phyloP scores from a whole-genome alignment of 257 asterid genomes.

The Euphrasia confusa region DNA sequence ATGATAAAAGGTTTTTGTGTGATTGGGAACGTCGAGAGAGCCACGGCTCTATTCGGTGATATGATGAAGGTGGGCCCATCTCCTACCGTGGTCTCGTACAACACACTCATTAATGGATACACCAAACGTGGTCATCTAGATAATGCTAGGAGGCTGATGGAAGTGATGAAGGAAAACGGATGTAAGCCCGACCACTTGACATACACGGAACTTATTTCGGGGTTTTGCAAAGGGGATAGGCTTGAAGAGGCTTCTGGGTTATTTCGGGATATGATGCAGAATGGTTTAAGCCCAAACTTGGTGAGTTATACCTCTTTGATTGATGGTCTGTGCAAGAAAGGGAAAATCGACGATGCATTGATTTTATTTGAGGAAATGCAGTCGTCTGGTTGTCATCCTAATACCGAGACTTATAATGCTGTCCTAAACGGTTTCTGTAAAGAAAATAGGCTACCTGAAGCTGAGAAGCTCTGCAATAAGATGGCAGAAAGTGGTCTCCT shows the following conservation, averaged over 20 bases:
- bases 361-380: slow-evolving; percentile 50
- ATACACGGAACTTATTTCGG: slow-evolving; percentile 73
- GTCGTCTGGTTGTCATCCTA: slow-evolving; percentile 49
- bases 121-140: slow-evolving; percentile 41
- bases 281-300: slow-evolving; percentile 69
- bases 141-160: slow-evolving; percentile 75
- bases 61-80: slow-evolving; percentile 70
- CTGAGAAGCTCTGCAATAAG: slow-evolving; percentile 45
- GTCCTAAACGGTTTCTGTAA: slow-evolving; percentile 66
- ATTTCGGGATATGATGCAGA: slow-evolving; percentile 67
- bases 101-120: slow-evolving; percentile 68
- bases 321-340: slow-evolving; percentile 77
- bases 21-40: slow-evolving; percentile 55
- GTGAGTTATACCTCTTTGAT: slow-evolving; percentile 64
- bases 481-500: slow-evolving; percentile 55
- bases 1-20: slow-evolving; percentile 68
- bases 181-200: slow-evolving; percentile 72
- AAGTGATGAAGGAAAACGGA: slow-evolving; percentile 74
- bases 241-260: slow-evolving; percentile 55
- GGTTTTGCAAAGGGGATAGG: slow-evolving; percentile 56
- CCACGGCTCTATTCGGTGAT: slow-evolving; percentile 64
- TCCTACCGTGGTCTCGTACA: slow-evolving; percentile 67
- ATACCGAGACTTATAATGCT: slow-evolving; percentile 61
- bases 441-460: slow-evolving; percentile 53
- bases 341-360: slow-evolving; percentile 64